Evolutionary conservation across 2,329 filamentous ascomycete species (phyloP).

Genomic region (Colletotrichum endophyticum): DNA sequence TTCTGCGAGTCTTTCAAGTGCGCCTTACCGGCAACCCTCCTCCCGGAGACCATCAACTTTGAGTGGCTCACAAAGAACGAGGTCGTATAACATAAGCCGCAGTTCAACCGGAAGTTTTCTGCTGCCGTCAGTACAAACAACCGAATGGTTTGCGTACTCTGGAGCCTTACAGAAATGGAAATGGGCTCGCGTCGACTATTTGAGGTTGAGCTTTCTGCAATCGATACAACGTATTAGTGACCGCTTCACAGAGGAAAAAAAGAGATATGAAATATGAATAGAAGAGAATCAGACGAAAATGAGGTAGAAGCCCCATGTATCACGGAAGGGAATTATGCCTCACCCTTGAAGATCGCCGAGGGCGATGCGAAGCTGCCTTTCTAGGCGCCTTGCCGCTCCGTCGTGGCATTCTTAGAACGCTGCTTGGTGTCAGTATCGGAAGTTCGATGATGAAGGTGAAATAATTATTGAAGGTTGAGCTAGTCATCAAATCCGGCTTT

Average conservation of each 20-base stretch:
- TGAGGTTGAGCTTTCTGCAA: neutral
- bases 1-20: neutral
- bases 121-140: neutral
- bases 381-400: accelerated
- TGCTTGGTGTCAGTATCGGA: neutral
- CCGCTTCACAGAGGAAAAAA: accelerated
- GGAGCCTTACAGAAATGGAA: neutral
- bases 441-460: accelerated
- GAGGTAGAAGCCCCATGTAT: accelerated
- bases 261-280: accelerated
- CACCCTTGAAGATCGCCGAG: neutral
- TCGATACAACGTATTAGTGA: neutral
- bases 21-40: neutral
- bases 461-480: accelerated
- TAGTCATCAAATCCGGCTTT: neutral
- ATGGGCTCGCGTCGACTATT: accelerated
- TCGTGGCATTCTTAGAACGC: neutral
- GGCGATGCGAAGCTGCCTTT: accelerated
- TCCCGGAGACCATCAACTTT: neutral
- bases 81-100: neutral
- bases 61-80: neutral
- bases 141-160: accelerated
- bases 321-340: accelerated
- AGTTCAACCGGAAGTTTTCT: neutral
- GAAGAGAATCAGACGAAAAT: accelerated